Conservation (phyloP, 139 green algal genomes). For the Medakamo hakoo region DNA sequence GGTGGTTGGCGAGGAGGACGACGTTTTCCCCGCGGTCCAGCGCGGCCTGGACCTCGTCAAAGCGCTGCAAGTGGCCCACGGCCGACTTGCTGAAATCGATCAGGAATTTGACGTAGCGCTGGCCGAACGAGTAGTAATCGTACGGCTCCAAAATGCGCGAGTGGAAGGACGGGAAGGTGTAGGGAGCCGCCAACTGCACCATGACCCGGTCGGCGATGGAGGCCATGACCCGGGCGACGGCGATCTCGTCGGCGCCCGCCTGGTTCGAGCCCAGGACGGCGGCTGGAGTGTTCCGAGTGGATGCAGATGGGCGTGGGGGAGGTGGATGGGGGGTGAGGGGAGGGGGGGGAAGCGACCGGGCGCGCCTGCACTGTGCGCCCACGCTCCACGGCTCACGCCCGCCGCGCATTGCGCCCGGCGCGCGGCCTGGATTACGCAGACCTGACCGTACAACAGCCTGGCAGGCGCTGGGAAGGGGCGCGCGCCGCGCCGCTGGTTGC, state of each 20-base stretch:
- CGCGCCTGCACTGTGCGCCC: too few relatives aligned
- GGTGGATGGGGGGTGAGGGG: too few relatives aligned
- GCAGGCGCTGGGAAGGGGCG: too few relatives aligned
- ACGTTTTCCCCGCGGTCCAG: slow-evolving; percentile 76
- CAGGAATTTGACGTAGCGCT: slow-evolving; percentile 66
- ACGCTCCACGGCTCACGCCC: too few relatives aligned
- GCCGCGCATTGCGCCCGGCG: too few relatives aligned
- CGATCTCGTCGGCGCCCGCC: slow-evolving; percentile 28
- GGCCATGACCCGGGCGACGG: slow-evolving; percentile 41
- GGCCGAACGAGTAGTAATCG: slow-evolving; percentile 91
- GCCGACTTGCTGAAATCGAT: slow-evolving; percentile 80
- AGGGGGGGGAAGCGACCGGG: too few relatives aligned
- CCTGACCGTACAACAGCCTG: too few relatives aligned
- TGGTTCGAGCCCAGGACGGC: slow-evolving; percentile 39
- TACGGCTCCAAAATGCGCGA: slow-evolving; percentile 66
- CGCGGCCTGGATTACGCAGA: too few relatives aligned
- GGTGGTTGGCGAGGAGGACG: slow-evolving; percentile 93
- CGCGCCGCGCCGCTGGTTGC: too few relatives aligned
- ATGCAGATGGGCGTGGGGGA: too few relatives aligned
- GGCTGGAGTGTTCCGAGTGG: too few relatives aligned
- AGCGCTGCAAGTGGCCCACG: slow-evolving; percentile 36
- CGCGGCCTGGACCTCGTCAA: slow-evolving; percentile 25
- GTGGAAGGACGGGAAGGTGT: slow-evolving; percentile 84
- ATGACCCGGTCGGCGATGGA: slow-evolving; percentile 30
- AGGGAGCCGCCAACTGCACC: slow-evolving; percentile 31